Evolutionary conservation across 352 stramenopile genomes (phyloP).

Genomic region (Pythium aristosporum): DNA sequence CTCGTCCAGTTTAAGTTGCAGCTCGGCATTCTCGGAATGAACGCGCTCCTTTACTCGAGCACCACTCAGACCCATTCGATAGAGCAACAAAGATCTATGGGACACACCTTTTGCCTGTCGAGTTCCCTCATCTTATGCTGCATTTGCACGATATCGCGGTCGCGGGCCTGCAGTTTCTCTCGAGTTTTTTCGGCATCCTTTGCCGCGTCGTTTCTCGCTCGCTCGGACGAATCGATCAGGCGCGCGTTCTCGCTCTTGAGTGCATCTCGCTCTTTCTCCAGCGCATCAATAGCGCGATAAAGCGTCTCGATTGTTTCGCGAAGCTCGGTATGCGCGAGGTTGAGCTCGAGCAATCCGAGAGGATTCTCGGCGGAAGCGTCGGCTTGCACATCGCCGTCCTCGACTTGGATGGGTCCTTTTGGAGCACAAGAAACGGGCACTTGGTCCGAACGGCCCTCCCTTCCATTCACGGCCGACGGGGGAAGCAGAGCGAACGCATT

Average conservation of each 20-base stretch:
- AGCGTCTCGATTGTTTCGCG: conserved; percentile 27
- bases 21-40: conserved; percentile 2
- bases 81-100: neutral
- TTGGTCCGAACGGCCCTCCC: neutral
- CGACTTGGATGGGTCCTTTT: neutral
- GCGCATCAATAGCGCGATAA: conserved; percentile 17
- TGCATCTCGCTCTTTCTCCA: neutral
- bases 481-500: conserved; percentile 29
- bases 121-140: conserved; percentile 5
- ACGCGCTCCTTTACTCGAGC: conserved; percentile 9
- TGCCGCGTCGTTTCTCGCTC: conserved; percentile 3
- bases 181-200: neutral
- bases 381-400: neutral
- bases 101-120: conserved; percentile 5
- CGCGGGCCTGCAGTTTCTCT: neutral
- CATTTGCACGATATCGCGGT: conserved; percentile 10
- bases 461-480: neutral
- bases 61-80: neutral
- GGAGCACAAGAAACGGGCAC: neutral
- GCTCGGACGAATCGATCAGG: conserved; percentile 2
- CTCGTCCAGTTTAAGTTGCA: conserved; percentile 15
- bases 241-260: conserved; percentile 11
- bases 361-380: neutral
- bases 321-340: conserved; percentile 32
- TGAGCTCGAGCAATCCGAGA: conserved; percentile 29